Base-by-base conservation (phyloP, 768 basidiomycete species). In the Cubamyces sp. region DNA sequence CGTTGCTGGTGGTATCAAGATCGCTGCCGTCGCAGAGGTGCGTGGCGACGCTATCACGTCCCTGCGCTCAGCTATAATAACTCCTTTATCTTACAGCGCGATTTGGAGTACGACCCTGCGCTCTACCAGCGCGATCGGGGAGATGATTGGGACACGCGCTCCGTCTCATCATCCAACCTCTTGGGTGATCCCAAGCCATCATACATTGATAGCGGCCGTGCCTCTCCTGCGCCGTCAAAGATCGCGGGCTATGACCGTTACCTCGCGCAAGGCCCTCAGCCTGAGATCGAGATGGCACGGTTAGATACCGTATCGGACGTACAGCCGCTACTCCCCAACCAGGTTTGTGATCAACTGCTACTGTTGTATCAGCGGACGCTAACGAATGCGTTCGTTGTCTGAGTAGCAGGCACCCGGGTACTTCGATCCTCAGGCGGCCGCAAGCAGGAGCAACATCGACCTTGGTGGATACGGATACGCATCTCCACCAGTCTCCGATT, bases 61-160 rank as follows among this genome's bases (percentile, higher is more conserved):
- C 0, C 2, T 16, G 12, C 1, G n/a, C 3, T 21, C 19, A 15
- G 25, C 28, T 28, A 46, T 26, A 18, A 26, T 25, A 41, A 65
- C 60, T 64, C 14, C 48, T 49, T 19, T 3, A 11, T 12, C 23
- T 42, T 61, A 1, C 58, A 88, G 83, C 78, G 76, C 65, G 90
- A 94, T 63, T 79, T 94, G 49, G 91, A 89, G 72, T 93, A 92
- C 71, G 92, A 94, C 68, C 91, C 89, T n/a, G 78, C 74, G 7
- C 74, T 91, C 19, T 94, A 94, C 68, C 83, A 81, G 66, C 86
- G 91, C 16, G 92, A 94, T 70, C 81, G 90, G 62, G 92, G 91
- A 55, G 92, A 96, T 73, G 93, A 96, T 68, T 96, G 92, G 93
- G 95, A 97, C 67, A 81, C 82, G 47, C 85, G 87, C 8, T 94